A percentile compares a stretch with the other conserved stretches of the same genome.
Evolutionary conservation across 805 yeast genomes (phyloP).

Genomic region (Pichia phayaonensis): DNA sequence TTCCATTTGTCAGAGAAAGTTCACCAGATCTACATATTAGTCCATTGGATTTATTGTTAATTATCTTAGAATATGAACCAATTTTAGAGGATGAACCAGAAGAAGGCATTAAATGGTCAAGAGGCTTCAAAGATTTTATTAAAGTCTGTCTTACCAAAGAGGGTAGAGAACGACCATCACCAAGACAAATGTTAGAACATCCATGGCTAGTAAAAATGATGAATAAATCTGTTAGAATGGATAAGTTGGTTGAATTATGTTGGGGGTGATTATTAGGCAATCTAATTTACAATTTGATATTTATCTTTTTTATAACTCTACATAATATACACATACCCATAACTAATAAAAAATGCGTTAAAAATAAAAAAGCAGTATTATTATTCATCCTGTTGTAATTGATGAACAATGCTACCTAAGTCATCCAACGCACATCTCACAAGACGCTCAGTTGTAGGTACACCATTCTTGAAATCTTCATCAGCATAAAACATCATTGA

Average conservation of each 20-base stretch:
- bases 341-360: background rate
- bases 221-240: constrained; percentile 73
- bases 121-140: constrained; percentile 74
- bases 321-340: background rate
- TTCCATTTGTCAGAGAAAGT: constrained; percentile 54
- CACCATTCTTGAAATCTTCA: constrained; percentile 33
- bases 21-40: constrained; percentile 37
- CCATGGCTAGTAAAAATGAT: constrained; percentile 87
- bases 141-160: constrained; percentile 76
- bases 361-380: background rate
- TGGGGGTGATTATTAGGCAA: constrained; percentile 38
- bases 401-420: constrained; percentile 26
- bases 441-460: constrained; percentile 57
- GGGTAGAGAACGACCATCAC: constrained; percentile 76
- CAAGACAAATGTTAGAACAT: constrained; percentile 86
- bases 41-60: constrained; percentile 80
- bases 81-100: constrained; percentile 68
- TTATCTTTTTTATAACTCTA: background rate
- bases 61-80: constrained; percentile 80
- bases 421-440: constrained; percentile 49
- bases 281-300: background rate
- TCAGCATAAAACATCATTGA: constrained; percentile 39
- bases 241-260: constrained; percentile 65
- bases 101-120: constrained; percentile 72
- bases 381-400: background rate